phyloP scores from a whole-genome alignment of 306 rosid genomes.

The Casuarina cunninghamiana region DNA sequence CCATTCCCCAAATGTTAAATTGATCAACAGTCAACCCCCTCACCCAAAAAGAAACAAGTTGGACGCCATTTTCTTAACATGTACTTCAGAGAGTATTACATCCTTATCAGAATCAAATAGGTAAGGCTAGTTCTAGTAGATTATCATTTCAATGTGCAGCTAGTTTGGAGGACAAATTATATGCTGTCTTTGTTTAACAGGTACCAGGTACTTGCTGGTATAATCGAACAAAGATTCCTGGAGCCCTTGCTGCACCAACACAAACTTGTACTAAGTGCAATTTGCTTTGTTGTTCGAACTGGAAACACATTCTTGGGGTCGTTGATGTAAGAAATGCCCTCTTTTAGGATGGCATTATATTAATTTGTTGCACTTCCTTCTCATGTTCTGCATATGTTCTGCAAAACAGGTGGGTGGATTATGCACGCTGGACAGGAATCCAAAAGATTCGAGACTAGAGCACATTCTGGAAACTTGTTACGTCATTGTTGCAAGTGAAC shows the following conservation, averaged over 20 bases:
- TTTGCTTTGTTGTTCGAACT: conserved; percentile 53
- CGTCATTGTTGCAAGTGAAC: not conserved
- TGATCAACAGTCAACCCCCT: too few relatives aligned
- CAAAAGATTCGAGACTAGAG: conserved; percentile 55
- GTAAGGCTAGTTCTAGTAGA: not conserved
- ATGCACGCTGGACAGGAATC: conserved; percentile 79
- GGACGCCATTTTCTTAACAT: not conserved
- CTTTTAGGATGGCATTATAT: not conserved
- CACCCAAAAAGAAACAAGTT: not conserved
- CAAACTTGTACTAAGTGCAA: conserved; percentile 41
- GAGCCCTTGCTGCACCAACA: conserved; percentile 51
- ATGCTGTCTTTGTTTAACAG: conserved; percentile 19
- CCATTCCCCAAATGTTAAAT: too few relatives aligned
- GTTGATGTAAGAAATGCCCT: conserved; percentile 34
- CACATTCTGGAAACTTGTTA: not conserved
- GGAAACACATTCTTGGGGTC: conserved; percentile 62
- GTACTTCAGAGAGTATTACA: not conserved
- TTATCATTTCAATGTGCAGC: not conserved
- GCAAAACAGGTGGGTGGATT: conserved; percentile 84
- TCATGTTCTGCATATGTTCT: conserved; percentile 16
- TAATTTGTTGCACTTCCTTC: not conserved
- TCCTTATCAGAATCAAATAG: not conserved
- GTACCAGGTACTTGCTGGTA: conserved; percentile 56
- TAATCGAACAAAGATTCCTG: conserved; percentile 52
- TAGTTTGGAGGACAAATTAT: not conserved